phyloP scores from a whole-genome alignment of 768 basidiomycete species.

The Chalciporus pseudorubinellus region DNA sequence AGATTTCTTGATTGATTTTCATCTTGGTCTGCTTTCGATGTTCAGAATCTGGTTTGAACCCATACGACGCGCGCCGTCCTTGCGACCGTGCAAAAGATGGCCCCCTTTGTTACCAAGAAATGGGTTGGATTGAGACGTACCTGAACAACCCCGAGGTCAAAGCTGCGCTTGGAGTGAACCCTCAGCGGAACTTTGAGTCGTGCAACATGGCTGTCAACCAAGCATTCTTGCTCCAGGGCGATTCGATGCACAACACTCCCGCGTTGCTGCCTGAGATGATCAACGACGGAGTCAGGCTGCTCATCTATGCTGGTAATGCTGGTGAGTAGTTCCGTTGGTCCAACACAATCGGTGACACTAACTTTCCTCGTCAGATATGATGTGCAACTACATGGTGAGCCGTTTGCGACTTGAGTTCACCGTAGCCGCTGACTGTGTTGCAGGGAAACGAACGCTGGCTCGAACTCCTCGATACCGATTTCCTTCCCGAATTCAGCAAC shows the following conservation, averaged over 20 bases:
- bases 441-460: conserved; percentile 82
- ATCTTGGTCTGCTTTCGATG: neutral
- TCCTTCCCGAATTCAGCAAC: conserved; percentile 56
- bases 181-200: conserved; percentile 55
- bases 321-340: no score
- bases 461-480: conserved; percentile 56
- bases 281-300: conserved; percentile 74
- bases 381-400: conserved; percentile 81
- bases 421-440: neutral
- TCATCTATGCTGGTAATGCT: conserved; percentile 89
- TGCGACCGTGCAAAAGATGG: conserved; percentile 76
- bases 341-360: conserved; percentile 11
- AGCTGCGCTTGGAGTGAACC: conserved; percentile 72
- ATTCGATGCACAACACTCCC: conserved; percentile 82
- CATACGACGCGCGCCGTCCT: conserved; percentile 79
- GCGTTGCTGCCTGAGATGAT: conserved; percentile 76
- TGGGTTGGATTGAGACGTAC: conserved; percentile 86
- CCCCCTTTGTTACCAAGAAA: conserved; percentile 72
- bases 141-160: conserved; percentile 79
- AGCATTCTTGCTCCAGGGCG: conserved; percentile 79
- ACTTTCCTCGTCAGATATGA: conserved; percentile 54
- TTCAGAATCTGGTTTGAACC: conserved; percentile 72
- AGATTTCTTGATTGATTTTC: neutral
- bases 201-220: conserved; percentile 82
- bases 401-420: neutral